phyloP scores from a whole-genome alignment of 805 yeast species.

The Kluyveromyces dobzhanskii region DNA sequence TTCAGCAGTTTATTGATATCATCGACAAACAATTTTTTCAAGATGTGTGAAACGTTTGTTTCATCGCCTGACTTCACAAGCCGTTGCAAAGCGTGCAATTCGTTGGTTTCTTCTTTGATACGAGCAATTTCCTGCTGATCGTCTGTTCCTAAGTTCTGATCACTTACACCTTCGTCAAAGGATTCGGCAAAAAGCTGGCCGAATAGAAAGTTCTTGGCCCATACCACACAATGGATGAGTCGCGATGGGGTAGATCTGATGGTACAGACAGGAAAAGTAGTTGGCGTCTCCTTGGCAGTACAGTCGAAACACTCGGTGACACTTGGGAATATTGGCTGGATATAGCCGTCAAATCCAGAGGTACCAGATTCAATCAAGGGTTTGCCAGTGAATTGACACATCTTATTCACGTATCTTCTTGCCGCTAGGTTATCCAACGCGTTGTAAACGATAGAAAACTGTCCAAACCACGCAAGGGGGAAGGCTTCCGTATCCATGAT shows the following conservation, averaged over 20 bases:
- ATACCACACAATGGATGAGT: constrained; percentile 92
- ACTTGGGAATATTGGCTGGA: constrained; percentile 81
- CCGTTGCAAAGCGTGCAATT: constrained; percentile 42
- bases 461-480: constrained; percentile 67
- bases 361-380: constrained; percentile 93
- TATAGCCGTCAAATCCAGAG: constrained; percentile 90
- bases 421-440: constrained; percentile 95
- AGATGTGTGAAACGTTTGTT: constrained; percentile 35
- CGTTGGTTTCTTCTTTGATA: constrained; percentile 59
- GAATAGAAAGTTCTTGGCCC: constrained; percentile 93
- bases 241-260: constrained; percentile 94
- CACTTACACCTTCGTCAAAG: constrained; percentile 23
- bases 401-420: constrained; percentile 76
- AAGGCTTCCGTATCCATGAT: constrained; percentile 70
- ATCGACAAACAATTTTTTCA: constrained; percentile 52
- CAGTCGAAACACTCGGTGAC: constrained; percentile 91
- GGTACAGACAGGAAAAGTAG: constrained; percentile 91
- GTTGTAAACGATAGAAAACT: constrained; percentile 75
- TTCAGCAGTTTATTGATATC: constrained; percentile 70
- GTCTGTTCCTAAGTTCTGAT: constrained; percentile 47
- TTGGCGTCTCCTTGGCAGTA: constrained; percentile 77
- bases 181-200: constrained; percentile 65
- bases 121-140: constrained; percentile 58
- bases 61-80: constrained; percentile 28
- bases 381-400: constrained; percentile 62